Base-by-base conservation (phyloP, 2,329 filamentous ascomycete species). In the Alternaria ventricosa region DNA sequence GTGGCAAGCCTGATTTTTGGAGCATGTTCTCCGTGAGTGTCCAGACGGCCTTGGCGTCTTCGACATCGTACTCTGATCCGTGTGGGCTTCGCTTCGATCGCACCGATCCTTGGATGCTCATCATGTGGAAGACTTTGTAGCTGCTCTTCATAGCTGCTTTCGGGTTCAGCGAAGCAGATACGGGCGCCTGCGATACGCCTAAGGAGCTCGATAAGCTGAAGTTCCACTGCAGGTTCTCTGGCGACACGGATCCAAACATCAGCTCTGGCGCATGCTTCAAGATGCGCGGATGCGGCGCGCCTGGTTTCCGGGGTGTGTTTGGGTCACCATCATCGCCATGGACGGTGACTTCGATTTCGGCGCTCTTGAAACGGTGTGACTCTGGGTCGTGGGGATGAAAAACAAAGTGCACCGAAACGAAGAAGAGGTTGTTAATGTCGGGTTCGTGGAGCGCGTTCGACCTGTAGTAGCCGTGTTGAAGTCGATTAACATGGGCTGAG, bases 191-290 rank as follows among this genome's bases (percentile, higher is more conserved):
- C 0, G 83, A 80, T 4, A 86, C 78, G 2, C 84, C 84, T 6
- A 86, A 70, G 2, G 81, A 81, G 12, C 82, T 83, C 1, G 82
- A 80, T 7, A 84, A 71, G 54, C 80, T 84, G 64, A 84, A 84
- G 43, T 81, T 83, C 82, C 82, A 84, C 61, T 84, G 80, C 63
- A 85, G 71, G 9, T 81, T 83, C 66, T 84, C 83, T 1, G 83
- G 82, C 12, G 81, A 83, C 9, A 84, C 79, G 6, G 81, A 77
- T 6, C 83, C 83, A 61, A 81, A 85, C 54, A 85, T 81, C 18
- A 85, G 74, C 69, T 86, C 83, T 10, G 84, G 84, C 5, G 84
- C 84, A 69, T 85, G 83, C 74, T 82, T 83, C 18, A 86, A 72
- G 50, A 86, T 84, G 13, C 79, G 76, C 7, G 84, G 82, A 53